Base-by-base conservation (phyloP, 768 basidiomycete species). In the Auriculariales sp. region DNA sequence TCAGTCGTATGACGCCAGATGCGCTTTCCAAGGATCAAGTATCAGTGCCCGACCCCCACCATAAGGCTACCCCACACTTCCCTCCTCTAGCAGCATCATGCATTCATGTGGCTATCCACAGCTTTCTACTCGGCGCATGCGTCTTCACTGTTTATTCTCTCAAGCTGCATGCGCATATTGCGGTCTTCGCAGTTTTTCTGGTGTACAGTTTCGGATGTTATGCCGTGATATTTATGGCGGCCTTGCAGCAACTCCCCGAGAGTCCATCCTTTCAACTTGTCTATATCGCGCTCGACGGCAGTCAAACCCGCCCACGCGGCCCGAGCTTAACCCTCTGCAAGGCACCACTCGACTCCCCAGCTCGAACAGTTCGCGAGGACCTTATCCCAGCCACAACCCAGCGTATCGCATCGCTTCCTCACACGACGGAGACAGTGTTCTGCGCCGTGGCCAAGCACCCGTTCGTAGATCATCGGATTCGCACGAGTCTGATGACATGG, bases 341-440 rank as follows among this genome's bases (percentile, higher is more conserved):
- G 51, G 36, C 12, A 42, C 49, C 48, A 32, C 29, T 17, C 47
- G 51, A 4, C 29, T 54, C 28, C n/a, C 50, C 28, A 17, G 53
- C 49, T 34, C 39, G 12, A 25, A 25, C 39, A 44, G 39, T 24
- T 44, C 39, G 22, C 39, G 73, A 7, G 71, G 79, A 19, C 85
- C 83, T 25, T 88, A 89, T 59, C 62, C 72, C 10, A 50, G 54
- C 32, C 77, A 85, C 56, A 79, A 79, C 49, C 83, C 83, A 3
- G 68, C 72, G 4, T 79, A 73, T 59, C 77, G 75, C 36, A 54
- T 71, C 4, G 62, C 71, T 0, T 53, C 60, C 3, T 59, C 67
- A 17, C 56, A 62, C 15, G 66, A 61, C 15, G 64, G 66, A 19
- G 79, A 79, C 49, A 64, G 27, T 65, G 22, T 19, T 44, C n/a